A percentile compares a stretch with the other conserved stretches of the same genome.
phyloP scores from a whole-genome alignment of 2,329 filamentous ascomycete species.

The Chaetomium olivaceum region DNA sequence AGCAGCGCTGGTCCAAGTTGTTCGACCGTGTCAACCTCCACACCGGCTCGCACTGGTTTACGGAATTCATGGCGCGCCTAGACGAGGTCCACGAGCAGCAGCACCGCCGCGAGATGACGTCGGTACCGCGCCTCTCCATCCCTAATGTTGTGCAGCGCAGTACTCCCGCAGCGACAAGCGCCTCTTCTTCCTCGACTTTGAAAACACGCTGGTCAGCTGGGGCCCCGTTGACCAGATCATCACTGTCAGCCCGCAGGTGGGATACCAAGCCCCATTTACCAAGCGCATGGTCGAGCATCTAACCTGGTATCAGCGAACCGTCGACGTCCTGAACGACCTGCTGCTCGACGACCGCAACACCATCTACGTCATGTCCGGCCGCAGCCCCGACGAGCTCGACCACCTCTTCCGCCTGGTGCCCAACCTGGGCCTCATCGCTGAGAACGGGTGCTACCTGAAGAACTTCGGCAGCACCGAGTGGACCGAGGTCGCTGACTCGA shows the following conservation, averaged over 20 bases:
- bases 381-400: slow-evolving; percentile 84
- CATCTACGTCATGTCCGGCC: slow-evolving; percentile 91
- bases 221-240: slow-evolving; percentile 83
- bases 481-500: slow-evolving; percentile 73
- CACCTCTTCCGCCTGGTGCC: slow-evolving; percentile 81
- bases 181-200: slow-evolving; percentile 89
- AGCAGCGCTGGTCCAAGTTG: slow-evolving; percentile 71
- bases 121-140: slow-evolving; percentile 80
- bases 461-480: slow-evolving; percentile 68
- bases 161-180: slow-evolving; percentile 69
- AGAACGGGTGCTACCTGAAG: slow-evolving; percentile 90
- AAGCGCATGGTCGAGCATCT: neutral
- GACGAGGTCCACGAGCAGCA: slow-evolving; percentile 80
- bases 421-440: slow-evolving; percentile 84
- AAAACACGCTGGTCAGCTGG: slow-evolving; percentile 87
- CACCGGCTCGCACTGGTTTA: slow-evolving; percentile 84
- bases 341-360: slow-evolving; percentile 77
- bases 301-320: slow-evolving; percentile 60
- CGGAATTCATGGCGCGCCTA: slow-evolving; percentile 69
- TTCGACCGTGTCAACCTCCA: slow-evolving; percentile 74
- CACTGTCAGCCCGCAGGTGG: slow-evolving; percentile 71
- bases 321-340: slow-evolving; percentile 80
- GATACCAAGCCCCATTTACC: slow-evolving; percentile 21
- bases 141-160: slow-evolving; percentile 59
- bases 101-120: slow-evolving; percentile 77